phyloP scores from a whole-genome alignment of 1,284 basidiomycete species.

The Chiua sp. region DNA sequence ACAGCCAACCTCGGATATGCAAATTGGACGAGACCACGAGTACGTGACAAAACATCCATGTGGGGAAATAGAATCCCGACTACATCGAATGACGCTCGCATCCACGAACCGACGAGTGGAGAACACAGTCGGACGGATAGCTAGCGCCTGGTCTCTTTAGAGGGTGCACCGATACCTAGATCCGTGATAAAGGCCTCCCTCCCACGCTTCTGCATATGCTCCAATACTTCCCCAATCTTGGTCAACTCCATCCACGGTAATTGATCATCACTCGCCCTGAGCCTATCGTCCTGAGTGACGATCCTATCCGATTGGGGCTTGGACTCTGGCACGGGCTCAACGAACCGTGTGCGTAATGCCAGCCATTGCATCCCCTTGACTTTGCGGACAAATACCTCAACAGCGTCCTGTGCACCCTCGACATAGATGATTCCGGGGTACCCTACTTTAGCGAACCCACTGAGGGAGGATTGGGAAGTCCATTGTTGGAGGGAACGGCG shows the following conservation, averaged over 20 bases:
- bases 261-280: background rate
- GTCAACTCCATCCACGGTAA: constrained; percentile 60
- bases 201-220: constrained; percentile 64
- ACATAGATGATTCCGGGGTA: constrained; percentile 78
- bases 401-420: constrained; percentile 54
- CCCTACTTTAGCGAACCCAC: constrained; percentile 75
- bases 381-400: constrained; percentile 69
- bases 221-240: constrained; percentile 72
- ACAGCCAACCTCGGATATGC: too few species aligned
- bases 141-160: constrained; percentile 2
- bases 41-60: too few species aligned
- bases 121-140: too few species aligned
- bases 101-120: too few species aligned
- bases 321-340: constrained; percentile 27
- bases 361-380: constrained; percentile 54
- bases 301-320: background rate
- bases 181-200: constrained; percentile 62
- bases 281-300: background rate
- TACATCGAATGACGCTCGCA: too few species aligned
- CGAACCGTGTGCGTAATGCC: constrained; percentile 33
- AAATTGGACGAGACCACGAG: too few species aligned
- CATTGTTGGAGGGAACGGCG: constrained; percentile 66
- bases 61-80: too few species aligned
- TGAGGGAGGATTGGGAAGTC: constrained; percentile 58
- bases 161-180: constrained; percentile 64